A percentile compares a stretch with the other conserved stretches of the same genome.
phyloP scores from a whole-genome alignment of 2,329 filamentous ascomycete genomes.

The Volutella citrinella region DNA sequence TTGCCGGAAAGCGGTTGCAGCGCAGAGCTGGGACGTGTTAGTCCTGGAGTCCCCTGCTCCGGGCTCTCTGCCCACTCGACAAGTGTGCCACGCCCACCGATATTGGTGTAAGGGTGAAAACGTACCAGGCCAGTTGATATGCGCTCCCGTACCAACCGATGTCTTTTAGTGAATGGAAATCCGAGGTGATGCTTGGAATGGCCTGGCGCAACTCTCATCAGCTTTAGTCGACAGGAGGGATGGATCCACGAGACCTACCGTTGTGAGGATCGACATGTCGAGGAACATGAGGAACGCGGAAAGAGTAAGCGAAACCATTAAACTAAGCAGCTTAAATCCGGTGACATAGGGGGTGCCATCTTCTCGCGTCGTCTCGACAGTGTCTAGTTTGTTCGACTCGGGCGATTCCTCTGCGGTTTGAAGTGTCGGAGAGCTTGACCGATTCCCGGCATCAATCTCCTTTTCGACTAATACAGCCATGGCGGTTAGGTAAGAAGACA shows the following conservation, averaged over 20 bases:
- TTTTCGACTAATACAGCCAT: too few relatives aligned
- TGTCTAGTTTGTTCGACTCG: too few relatives aligned
- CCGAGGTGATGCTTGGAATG: conserved; percentile 47
- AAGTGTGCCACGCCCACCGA: conserved; percentile 24
- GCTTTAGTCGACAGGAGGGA: too few relatives aligned
- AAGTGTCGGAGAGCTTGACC: too few relatives aligned
- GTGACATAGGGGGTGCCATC: conserved; percentile 13
- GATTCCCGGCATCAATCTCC: too few relatives aligned
- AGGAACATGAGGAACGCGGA: conserved; percentile 47
- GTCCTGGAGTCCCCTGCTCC: too few relatives aligned
- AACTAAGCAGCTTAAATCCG: conserved; percentile 31
- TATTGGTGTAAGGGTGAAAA: background rate
- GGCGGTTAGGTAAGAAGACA: too few relatives aligned
- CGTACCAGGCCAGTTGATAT: conserved; percentile 44
- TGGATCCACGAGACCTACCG: conserved; percentile 31
- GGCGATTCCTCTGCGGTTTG: too few relatives aligned
- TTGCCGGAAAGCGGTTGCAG: conserved; percentile 52
- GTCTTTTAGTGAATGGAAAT: conserved; percentile 48
- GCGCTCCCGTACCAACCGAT: conserved; percentile 56
- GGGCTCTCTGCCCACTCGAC: too few relatives aligned
- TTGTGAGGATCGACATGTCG: conserved; percentile 52
- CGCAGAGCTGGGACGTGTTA: too few relatives aligned
- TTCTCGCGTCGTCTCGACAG: conserved; percentile 5
- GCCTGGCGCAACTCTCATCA: conserved; percentile 29
- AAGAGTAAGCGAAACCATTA: conserved; percentile 37